Evolutionary conservation across 768 basidiomycete species (phyloP).

Genomic region (Mycena belliarum): DNA sequence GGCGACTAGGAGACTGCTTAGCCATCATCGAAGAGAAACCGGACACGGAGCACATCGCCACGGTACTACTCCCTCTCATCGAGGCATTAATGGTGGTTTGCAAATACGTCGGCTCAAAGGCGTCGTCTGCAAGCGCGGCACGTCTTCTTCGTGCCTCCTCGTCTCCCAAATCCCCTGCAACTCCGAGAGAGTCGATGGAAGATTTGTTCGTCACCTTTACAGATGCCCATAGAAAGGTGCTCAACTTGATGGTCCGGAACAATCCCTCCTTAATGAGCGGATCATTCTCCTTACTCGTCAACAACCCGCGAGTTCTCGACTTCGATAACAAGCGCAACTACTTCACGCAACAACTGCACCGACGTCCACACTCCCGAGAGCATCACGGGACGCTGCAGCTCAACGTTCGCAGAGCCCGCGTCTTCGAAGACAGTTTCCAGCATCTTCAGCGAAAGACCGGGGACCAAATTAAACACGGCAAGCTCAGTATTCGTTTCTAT

Average conservation of each 20-base stretch:
- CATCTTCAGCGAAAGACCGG: slow-evolving; percentile 86
- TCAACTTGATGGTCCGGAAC: slow-evolving; percentile 97
- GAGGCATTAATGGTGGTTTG: slow-evolving; percentile 98
- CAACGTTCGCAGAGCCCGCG: slow-evolving; percentile 85
- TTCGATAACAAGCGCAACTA: slow-evolving; percentile 99
- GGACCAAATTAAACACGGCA: slow-evolving; percentile 97
- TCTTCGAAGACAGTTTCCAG: slow-evolving; percentile 98
- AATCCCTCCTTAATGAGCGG: slow-evolving; percentile 98
- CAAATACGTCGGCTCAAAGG: slow-evolving; percentile 84
- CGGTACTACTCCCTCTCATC: slow-evolving; percentile 90
- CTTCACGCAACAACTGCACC: slow-evolving; percentile 89
- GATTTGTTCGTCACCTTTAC: slow-evolving; percentile 94
- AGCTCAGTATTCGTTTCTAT: slow-evolving; percentile 93
- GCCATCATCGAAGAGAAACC: slow-evolving; percentile 77
- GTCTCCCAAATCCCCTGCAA: slow-evolving; percentile 69
- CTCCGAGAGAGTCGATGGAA: slow-evolving; percentile 77
- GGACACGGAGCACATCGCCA: slow-evolving; percentile 85
- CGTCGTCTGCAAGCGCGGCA: slow-evolving; percentile 35
- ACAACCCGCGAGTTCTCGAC: slow-evolving; percentile 95
- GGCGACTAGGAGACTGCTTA: slow-evolving; percentile 86
- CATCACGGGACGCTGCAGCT: slow-evolving; percentile 83
- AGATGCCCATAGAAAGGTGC: slow-evolving; percentile 87
- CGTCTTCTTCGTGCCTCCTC: slow-evolving; percentile 63
- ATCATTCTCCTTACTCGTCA: slow-evolving; percentile 93
- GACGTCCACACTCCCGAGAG: slow-evolving; percentile 75